These are phyloP conservation scores for Cryptococcus sp. DNA, from an alignment of 1,284 basidiomycete genomes.

Conservation along the genomic window DNA sequence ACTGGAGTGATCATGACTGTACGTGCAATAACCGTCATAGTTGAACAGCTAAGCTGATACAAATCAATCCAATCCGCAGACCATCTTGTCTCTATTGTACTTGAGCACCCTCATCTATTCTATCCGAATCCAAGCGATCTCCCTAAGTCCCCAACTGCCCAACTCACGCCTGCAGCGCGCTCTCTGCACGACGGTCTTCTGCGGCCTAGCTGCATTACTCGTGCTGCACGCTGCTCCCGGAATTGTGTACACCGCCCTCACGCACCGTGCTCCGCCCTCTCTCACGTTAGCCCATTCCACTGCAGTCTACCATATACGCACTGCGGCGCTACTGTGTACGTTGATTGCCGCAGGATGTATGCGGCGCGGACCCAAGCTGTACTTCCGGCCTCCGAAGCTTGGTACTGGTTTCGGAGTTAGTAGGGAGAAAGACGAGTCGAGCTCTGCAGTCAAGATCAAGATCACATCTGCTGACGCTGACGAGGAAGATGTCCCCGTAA, in stretches of 20 bases:
- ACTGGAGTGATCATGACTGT: slow-evolving; percentile 5
- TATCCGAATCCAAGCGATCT: slow-evolving; percentile 2
- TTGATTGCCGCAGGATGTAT: slow-evolving; percentile 34
- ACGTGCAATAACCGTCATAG: background rate
- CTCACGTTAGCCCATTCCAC: slow-evolving; percentile 1
- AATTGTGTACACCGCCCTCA: slow-evolving; percentile 34
- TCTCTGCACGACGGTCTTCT: slow-evolving; percentile 23
- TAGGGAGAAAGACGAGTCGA: slow-evolving; percentile 12
- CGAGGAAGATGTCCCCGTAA: background rate
- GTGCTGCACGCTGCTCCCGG: slow-evolving; percentile 31
- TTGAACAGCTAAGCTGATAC: too few relatives aligned
- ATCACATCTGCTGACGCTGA: slow-evolving; percentile 11
- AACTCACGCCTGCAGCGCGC: slow-evolving; percentile 20
- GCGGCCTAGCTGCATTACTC: slow-evolving; percentile 17
- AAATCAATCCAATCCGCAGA: background rate
- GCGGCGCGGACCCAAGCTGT: slow-evolving; percentile 45
- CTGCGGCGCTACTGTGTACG: slow-evolving; percentile 7
- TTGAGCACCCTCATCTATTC: slow-evolving; percentile 8
- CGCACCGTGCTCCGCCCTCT: slow-evolving; percentile 18
- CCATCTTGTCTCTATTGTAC: slow-evolving; percentile 2
- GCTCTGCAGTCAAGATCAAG: slow-evolving; percentile 14
- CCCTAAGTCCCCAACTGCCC: slow-evolving; percentile 9
- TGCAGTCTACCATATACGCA: slow-evolving; percentile 13
- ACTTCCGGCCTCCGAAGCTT: slow-evolving; percentile 33
- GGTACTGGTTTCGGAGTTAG: slow-evolving; percentile 44